Base-by-base conservation (phyloP, 1,139 yeast genomes). In the Scheffersomyces illinoinensis region DNA sequence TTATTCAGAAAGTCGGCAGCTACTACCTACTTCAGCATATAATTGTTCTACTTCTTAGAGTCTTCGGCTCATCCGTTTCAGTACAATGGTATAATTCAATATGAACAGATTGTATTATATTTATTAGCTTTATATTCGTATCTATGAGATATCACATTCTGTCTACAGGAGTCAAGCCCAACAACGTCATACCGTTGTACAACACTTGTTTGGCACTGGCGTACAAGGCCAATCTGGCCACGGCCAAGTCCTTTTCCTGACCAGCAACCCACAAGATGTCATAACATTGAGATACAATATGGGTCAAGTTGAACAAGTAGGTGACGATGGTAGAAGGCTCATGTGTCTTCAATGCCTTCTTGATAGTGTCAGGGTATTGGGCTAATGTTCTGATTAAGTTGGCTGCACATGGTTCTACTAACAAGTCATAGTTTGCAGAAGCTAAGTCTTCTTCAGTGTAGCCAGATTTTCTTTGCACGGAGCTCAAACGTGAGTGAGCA, bases 211-310 rank as follows among this genome's bases (percentile, higher is more conserved):
- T 89, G 57, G 98, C 97, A 64, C 97, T 83, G 62, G 90, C 84
- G 76, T 93, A 96, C 68, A 96, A 85, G 4, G 98, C 98, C 77
- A 95, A 82, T 79, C 99, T 91, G 51, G 99, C 98, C 60, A 85
- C 76, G 57, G 98, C 96, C 71, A 95, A 81, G 58, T 91, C 93
- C 71, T 86, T 86, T 67, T 90, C 91, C 80, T 96, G 99, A 63
- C 98, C 98, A 64, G 97, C 92, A 66, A 96, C 99, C 97, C 99
- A 93, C 75, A 96, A 83, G 58, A 91, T 89, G 72, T 93, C 97
- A 78, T 95, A 95, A 78, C 98, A 91, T 49, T 96, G 91, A 17
- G 98, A 93, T 52, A 96, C 97, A 76, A 89, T 89, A 73, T 96
- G 99, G 21, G 98, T 87, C 70, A 95, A 84, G 76, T 85, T 90